Conservation (phyloP, 2,329 filamentous ascomycete genomes). For the Neodidymelliopsis sp. region DNA sequence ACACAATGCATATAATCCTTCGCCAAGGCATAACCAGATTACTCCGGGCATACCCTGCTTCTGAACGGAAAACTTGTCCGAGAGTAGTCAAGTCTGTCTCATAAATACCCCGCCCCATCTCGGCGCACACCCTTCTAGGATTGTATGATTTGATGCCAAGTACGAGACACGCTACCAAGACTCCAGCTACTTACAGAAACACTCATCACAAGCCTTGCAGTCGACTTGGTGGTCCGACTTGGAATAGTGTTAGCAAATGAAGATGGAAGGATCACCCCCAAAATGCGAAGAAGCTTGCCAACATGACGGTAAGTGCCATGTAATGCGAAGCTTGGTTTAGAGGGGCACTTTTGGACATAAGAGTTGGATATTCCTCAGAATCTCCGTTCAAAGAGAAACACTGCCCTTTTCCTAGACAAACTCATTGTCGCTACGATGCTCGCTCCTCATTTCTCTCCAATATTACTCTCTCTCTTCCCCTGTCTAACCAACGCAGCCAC, state of each 20-base stretch:
- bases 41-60: background rate
- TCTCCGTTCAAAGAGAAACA: background rate
- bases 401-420: background rate
- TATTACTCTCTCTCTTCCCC: background rate
- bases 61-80: conserved; percentile 14
- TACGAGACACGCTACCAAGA: background rate
- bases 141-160: background rate
- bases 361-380: background rate
- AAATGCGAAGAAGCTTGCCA: background rate
- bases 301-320: background rate
- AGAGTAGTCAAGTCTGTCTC: background rate
- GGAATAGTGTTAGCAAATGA: background rate
- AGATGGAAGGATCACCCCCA: conserved; percentile 2
- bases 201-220: background rate
- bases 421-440: background rate
- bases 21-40: conserved; percentile 5
- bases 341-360: background rate
- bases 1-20: background rate
- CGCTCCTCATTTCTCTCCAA: background rate
- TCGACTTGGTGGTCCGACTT: background rate
- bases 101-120: conserved; percentile 5
- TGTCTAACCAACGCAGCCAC: conserved; percentile 10
- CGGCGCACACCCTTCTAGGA: background rate
- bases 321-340: background rate
- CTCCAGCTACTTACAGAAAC: too few relatives aligned